Evolutionary conservation across 2,329 filamentous ascomycete species (phyloP).

Genomic region (Gaeumannomyces sp.): DNA sequence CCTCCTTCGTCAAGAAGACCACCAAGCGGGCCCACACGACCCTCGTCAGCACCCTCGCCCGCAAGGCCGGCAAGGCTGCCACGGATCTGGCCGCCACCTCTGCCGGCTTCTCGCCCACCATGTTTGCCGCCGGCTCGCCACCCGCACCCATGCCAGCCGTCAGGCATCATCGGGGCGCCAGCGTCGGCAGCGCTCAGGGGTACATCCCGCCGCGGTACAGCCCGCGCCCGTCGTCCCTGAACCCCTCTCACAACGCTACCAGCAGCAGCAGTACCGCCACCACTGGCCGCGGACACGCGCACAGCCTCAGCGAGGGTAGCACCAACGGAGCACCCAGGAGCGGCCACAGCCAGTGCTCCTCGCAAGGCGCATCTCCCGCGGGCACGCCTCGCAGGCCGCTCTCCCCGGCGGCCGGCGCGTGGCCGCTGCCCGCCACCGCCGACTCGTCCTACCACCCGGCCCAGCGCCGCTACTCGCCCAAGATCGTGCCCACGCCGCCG

Average conservation of each 20-base stretch:
- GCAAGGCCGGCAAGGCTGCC: slow-evolving; percentile 15
- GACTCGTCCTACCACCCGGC: no score
- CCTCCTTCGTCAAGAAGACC: slow-evolving; percentile 74
- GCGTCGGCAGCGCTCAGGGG: neutral
- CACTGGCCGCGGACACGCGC: neutral
- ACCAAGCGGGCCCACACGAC: slow-evolving; percentile 68
- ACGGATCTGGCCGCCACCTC: neutral
- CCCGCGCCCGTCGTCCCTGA: neutral
- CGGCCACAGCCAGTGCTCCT: no score
- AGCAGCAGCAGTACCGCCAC: neutral
- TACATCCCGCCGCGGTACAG: neutral
- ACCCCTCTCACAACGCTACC: neutral
- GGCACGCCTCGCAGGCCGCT: no score
- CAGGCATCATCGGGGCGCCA: neutral
- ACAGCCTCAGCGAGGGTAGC: slow-evolving; percentile 2
- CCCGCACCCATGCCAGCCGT: neutral
- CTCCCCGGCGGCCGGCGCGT: no score
- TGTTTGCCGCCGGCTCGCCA: neutral
- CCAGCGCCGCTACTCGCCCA: no score
- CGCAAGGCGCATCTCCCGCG: no score
- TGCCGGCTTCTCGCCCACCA: neutral
- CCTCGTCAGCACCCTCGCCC: slow-evolving; percentile 59
- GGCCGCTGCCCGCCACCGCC: no score
- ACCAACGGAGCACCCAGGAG: no score
- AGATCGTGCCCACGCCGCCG: neutral